Percentiles rank a stretch among this genome's conserved stretches.
Evolutionary conservation across 352 stramenopile genomes (phyloP).

Genomic region (Pythium coloratum): DNA sequence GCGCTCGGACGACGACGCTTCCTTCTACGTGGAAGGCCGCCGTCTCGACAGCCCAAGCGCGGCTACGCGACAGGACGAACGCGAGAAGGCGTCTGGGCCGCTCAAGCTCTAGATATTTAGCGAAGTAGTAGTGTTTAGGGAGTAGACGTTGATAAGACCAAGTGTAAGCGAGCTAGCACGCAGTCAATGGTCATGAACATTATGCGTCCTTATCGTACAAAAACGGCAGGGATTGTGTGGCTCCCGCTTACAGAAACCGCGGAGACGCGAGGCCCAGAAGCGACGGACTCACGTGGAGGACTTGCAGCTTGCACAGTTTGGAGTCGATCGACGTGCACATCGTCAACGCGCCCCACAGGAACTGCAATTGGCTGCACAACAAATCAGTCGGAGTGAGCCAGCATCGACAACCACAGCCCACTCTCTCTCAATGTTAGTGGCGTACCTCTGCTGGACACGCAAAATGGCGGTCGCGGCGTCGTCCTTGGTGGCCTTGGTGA

Average conservation of each 20-base stretch:
- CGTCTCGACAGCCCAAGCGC: slow-evolving; percentile 19
- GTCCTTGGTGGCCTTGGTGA: slow-evolving; percentile 37
- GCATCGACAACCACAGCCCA: neutral
- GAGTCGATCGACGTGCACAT: slow-evolving; percentile 73
- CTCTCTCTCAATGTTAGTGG: neutral
- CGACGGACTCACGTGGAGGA: slow-evolving; percentile 56
- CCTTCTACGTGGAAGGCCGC: slow-evolving; percentile 51
- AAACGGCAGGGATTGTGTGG: too few relatives aligned
- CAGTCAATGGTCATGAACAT: too few relatives aligned
- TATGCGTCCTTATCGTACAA: neutral
- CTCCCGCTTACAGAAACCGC: slow-evolving; percentile 39
- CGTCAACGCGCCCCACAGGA: slow-evolving; percentile 63
- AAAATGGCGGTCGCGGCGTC: slow-evolving; percentile 60
- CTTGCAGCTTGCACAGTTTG: slow-evolving; percentile 61
- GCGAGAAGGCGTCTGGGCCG: slow-evolving; percentile 19
- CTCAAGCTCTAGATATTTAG: slow-evolving; percentile 25
- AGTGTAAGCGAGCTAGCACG: neutral
- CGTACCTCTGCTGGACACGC: slow-evolving; percentile 54
- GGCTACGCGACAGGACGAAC: slow-evolving; percentile 13
- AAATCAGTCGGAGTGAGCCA: neutral
- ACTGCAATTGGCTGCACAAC: slow-evolving; percentile 46
- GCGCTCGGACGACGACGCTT: slow-evolving; percentile 59
- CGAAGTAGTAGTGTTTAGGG: neutral
- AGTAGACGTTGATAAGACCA: neutral
- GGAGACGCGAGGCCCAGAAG: slow-evolving; percentile 71